Conservation (phyloP, 2,329 filamentous ascomycete species). For the Ophiocordyceps sinensis region DNA sequence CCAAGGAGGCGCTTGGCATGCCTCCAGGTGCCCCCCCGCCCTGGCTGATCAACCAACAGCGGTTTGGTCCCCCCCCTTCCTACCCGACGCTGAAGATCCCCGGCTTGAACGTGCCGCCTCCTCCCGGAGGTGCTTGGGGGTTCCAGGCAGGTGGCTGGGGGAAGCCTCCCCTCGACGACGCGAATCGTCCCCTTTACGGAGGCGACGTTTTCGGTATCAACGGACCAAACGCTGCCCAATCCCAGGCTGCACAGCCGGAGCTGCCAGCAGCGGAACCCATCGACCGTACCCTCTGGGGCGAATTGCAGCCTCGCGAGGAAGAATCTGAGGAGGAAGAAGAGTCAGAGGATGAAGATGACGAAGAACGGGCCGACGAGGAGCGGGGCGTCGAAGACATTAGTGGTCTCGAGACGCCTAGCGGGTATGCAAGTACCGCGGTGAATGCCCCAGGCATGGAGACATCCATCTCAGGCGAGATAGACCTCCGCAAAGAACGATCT, state of each 20-base stretch:
- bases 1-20: constrained; percentile 89
- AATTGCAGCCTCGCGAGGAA: constrained; percentile 67
- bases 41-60: constrained; percentile 95
- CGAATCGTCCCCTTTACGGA: constrained; percentile 80
- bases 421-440: constrained; percentile 65
- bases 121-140: constrained; percentile 80
- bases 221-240: constrained; percentile 22
- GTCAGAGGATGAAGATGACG: constrained; percentile 51
- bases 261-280: constrained; percentile 54
- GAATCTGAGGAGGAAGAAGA: constrained; percentile 58
- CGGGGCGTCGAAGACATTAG: constrained; percentile 16
- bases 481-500: constrained; percentile 68
- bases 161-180: constrained; percentile 88
- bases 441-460: constrained; percentile 58
- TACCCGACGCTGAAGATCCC: constrained; percentile 94
- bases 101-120: constrained; percentile 84
- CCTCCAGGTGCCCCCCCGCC: constrained; percentile 84
- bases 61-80: constrained; percentile 81
- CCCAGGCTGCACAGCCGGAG: constrained; percentile 23
- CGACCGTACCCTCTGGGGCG: constrained; percentile 83
- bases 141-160: constrained; percentile 93
- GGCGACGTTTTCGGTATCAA: constrained; percentile 85
- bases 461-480: constrained; percentile 73
- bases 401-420: constrained; percentile 68
- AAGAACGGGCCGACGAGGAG: constrained; percentile 25